Conservation (phyloP, 495 filamentous ascomycete species). For the Neurospora sp. region DNA sequence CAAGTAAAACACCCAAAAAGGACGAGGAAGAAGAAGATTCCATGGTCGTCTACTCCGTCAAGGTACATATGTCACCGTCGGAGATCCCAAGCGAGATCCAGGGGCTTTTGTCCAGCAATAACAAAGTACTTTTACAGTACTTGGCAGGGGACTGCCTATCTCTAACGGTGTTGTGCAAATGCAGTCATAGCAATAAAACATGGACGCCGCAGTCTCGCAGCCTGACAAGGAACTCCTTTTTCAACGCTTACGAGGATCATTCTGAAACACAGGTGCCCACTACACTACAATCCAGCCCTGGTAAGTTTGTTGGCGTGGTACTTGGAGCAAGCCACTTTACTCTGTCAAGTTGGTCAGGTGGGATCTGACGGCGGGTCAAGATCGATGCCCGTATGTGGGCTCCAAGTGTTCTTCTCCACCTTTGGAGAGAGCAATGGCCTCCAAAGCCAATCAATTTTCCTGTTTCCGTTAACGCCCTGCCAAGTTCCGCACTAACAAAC, state of each 20-base stretch:
- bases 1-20: not conserved
- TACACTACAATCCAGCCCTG: not conserved
- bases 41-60: not conserved
- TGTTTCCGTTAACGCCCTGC: no score
- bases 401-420: no score
- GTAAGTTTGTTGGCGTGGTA: no score
- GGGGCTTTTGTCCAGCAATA: not conserved
- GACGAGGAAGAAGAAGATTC: not conserved
- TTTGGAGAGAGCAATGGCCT: no score
- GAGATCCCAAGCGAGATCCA: constrained; percentile 9
- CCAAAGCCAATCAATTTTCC: no score
- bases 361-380: no score
- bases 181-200: not conserved
- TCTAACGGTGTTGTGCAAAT: not conserved
- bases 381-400: no score
- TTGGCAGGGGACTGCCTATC: not conserved
- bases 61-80: not conserved
- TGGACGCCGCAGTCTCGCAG: not conserved
- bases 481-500: no score
- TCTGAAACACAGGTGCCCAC: not conserved
- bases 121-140: not conserved
- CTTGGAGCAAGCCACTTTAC: no score
- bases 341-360: no score
- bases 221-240: not conserved
- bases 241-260: not conserved